Percentiles rank a stretch among this genome's conserved stretches.
Conservation (phyloP, 75 land plant species). For the Pseudotsuga menziesii region DNA sequence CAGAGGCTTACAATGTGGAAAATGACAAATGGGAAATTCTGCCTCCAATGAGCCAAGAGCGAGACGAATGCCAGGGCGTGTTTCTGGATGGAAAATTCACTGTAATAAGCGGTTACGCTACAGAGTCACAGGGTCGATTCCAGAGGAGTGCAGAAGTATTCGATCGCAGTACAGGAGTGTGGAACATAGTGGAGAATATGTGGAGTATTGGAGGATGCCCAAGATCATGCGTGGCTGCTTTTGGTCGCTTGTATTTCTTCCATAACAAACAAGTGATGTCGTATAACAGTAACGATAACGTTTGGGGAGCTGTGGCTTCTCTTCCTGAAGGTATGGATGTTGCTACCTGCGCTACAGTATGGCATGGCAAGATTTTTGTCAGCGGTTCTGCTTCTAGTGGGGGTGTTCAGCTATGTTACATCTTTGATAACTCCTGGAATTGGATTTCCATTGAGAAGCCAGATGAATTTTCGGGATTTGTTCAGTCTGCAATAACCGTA, state of each 20-base stretch:
- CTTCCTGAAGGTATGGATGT: constrained; percentile 3
- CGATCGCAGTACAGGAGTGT: constrained; percentile 20
- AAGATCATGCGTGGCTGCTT: neutral
- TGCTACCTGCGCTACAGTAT: neutral
- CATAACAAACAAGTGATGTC: constrained; percentile 10
- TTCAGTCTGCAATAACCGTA: constrained; percentile 7
- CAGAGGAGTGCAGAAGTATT: constrained; percentile 34
- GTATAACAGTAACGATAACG: neutral
- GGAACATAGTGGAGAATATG: constrained; percentile 41
- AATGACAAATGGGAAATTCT: constrained; percentile 44
- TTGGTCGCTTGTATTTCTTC: constrained; percentile 9
- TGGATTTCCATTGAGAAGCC: constrained; percentile 21
- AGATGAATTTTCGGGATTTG: constrained; percentile 12
- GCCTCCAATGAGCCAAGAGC: constrained; percentile 45
- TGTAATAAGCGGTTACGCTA: constrained; percentile 68
- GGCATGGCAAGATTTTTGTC: constrained; percentile 11
- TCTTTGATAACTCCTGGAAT: constrained; percentile 1
- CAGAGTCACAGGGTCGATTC: constrained; percentile 58
- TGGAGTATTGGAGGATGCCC: constrained; percentile 19
- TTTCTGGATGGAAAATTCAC: constrained; percentile 29
- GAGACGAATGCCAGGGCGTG: constrained; percentile 66
- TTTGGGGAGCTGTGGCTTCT: constrained; percentile 11
- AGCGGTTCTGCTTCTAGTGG: neutral
- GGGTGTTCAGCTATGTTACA: neutral
- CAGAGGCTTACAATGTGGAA: constrained; percentile 34